Evolutionary conservation across 768 basidiomycete species (phyloP).

Genomic region (Rubroboletus pulcherrimus): DNA sequence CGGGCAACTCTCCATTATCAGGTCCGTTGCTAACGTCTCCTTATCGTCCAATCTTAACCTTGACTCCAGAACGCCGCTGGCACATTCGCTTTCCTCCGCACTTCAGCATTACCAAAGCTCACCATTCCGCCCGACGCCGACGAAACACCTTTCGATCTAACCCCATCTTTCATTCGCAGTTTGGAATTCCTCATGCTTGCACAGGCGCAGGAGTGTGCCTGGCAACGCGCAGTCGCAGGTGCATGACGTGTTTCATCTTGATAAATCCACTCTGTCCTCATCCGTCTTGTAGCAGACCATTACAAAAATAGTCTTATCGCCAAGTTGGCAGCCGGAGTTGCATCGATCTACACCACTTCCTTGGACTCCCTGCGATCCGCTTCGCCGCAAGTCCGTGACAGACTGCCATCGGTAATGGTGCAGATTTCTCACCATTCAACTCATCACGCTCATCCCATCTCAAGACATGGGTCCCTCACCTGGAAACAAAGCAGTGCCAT

Average conservation of each 20-base stretch:
- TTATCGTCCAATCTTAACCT: slow-evolving; percentile 13
- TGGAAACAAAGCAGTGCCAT: slow-evolving; percentile 79
- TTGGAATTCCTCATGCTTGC: slow-evolving; percentile 81
- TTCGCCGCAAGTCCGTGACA: slow-evolving; percentile 39
- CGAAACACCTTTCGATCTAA: slow-evolving; percentile 63
- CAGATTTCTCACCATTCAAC: not conserved
- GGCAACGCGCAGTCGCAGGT: slow-evolving; percentile 91
- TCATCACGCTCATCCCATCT: slow-evolving; percentile 11
- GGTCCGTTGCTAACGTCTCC: slow-evolving; percentile 35
- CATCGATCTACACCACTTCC: slow-evolving; percentile 61
- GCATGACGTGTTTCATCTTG: slow-evolving; percentile 5
- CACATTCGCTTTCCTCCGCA: slow-evolving; percentile 56
- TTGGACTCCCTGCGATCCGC: slow-evolving; percentile 42
- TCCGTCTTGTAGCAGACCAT: slow-evolving; percentile 39
- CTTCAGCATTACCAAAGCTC: slow-evolving; percentile 52
- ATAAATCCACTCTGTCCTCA: not conserved
- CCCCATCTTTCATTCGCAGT: slow-evolving; percentile 52
- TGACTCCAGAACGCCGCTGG: slow-evolving; percentile 64
- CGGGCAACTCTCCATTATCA: slow-evolving; percentile 69
- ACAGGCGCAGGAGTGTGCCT: slow-evolving; percentile 95
- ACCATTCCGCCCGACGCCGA: slow-evolving; percentile 45
- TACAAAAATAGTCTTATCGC: slow-evolving; percentile 82
- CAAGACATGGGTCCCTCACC: slow-evolving; percentile 72
- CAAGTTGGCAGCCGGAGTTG: slow-evolving; percentile 73
- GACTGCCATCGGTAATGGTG: slow-evolving; percentile 52